These are phyloP conservation scores for Fistulinella prunicolor DNA, from an alignment of 768 basidiomycete genomes.

Conservation along the genomic window DNA sequence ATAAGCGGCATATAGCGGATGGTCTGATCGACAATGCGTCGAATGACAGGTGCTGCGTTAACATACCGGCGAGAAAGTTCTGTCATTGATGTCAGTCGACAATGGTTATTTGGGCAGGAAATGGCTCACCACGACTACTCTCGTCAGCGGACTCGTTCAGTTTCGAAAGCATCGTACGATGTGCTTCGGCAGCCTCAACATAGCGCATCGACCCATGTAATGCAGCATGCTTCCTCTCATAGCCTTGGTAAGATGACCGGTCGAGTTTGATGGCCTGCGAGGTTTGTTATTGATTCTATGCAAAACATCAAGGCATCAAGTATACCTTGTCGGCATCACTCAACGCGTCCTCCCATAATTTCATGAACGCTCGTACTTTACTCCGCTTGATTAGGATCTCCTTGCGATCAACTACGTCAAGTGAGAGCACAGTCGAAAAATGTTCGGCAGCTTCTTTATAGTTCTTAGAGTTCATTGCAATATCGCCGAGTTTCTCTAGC, in stretches of 20 bases:
- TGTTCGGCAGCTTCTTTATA: not conserved
- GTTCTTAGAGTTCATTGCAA: not conserved
- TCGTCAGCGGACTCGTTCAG: not conserved
- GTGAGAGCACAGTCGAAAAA: not conserved
- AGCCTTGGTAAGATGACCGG: not conserved
- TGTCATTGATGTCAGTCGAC: not conserved
- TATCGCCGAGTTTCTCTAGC: not conserved
- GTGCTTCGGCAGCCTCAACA: not conserved
- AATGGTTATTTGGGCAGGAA: not conserved
- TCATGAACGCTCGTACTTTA: not conserved
- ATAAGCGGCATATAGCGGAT: not conserved
- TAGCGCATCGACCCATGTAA: not conserved
- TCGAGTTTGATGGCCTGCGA: not conserved
- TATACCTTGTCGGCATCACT: constrained; percentile 3
- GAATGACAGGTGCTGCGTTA: not conserved
- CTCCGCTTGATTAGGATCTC: not conserved
- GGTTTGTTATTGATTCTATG: not conserved
- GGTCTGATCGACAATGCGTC: not conserved
- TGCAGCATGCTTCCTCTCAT: no score
- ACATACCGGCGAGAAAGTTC: not conserved
- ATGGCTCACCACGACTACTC: not conserved
- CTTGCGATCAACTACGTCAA: no score
- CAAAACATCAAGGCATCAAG: accelerated
- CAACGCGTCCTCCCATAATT: not conserved
- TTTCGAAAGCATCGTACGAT: not conserved